A percentile compares a stretch with the other conserved stretches of the same genome.
These are phyloP conservation scores for Endotrypanum monterogeii DNA, from an alignment of 208 protist genomes.

Conservation along the genomic window DNA sequence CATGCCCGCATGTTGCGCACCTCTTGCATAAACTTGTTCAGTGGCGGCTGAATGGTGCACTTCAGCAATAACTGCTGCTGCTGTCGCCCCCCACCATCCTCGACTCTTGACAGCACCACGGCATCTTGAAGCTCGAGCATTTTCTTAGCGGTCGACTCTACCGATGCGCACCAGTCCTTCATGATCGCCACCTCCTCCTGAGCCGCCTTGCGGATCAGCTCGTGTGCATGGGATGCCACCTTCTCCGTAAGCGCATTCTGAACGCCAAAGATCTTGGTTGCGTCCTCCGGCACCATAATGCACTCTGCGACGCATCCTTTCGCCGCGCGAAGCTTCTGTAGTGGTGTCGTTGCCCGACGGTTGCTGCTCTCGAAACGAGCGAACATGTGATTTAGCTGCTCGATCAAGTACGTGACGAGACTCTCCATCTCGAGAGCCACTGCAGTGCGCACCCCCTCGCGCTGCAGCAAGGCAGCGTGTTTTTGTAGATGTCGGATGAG, in stretches of 20 bases:
- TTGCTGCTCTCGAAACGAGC: constrained; percentile 68
- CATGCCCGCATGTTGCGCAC: constrained; percentile 67
- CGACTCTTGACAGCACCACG: constrained; percentile 36
- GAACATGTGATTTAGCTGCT: constrained; percentile 58
- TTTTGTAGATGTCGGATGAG: constrained; percentile 54
- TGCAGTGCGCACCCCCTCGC: constrained; percentile 46
- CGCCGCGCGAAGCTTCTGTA: constrained; percentile 66
- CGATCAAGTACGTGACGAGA: constrained; percentile 50
- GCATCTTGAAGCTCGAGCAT: constrained; percentile 46
- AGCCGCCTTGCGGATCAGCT: constrained; percentile 32
- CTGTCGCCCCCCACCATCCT: constrained; percentile 10
- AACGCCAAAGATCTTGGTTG: constrained; percentile 57
- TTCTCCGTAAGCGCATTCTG: constrained; percentile 35
- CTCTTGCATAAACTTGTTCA: constrained; percentile 74
- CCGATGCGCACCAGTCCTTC: constrained; percentile 40
- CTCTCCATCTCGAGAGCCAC: constrained; percentile 56
- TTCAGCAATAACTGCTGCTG: constrained; percentile 32
- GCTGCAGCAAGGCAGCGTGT: constrained; percentile 61
- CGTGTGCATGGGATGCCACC: constrained; percentile 39
- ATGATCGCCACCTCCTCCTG: constrained; percentile 31
- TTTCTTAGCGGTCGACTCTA: constrained; percentile 48
- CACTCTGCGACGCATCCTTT: constrained; percentile 70
- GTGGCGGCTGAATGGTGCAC: constrained; percentile 54
- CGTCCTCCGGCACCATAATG: constrained; percentile 53
- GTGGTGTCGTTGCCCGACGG: constrained; percentile 55